phyloP scores from a whole-genome alignment of 2,329 filamentous ascomycete genomes.

The Nectriaceae sp. region DNA sequence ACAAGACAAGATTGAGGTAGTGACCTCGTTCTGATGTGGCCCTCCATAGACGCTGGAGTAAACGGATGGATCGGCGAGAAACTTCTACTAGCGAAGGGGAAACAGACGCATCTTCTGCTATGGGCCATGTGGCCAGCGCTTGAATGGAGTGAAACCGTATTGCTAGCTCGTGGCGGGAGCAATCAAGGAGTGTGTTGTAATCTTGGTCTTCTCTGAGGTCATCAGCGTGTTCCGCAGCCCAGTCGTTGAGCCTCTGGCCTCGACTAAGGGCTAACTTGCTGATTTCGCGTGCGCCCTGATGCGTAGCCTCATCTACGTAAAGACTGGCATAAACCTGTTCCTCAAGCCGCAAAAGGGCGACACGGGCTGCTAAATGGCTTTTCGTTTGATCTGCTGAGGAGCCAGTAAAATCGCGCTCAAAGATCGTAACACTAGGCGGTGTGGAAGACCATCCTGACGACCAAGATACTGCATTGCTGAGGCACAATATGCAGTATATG shows the following conservation, averaged over 20 bases:
- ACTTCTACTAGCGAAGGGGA: slow-evolving; percentile 1
- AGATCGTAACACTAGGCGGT: not conserved
- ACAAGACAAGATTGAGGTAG: slow-evolving; percentile 3
- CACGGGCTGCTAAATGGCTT: not conserved
- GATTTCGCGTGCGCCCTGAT: not conserved
- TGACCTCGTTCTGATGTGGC: slow-evolving; percentile 1
- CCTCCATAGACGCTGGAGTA: slow-evolving; percentile 7
- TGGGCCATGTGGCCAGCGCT: slow-evolving; percentile 1
- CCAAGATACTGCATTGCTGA: slow-evolving; percentile 6
- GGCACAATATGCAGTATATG: slow-evolving; percentile 9
- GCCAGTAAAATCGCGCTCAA: slow-evolving; percentile 3
- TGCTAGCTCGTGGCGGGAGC: not conserved
- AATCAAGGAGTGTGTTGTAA: not conserved
- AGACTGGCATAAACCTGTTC: slow-evolving; percentile 3
- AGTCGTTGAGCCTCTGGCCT: slow-evolving; percentile 3
- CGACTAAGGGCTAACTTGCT: not conserved
- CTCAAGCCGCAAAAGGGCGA: slow-evolving; percentile 3
- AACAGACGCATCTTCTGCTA: not conserved
- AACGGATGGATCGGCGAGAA: slow-evolving; percentile 4
- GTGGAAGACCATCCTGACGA: slow-evolving; percentile 3
- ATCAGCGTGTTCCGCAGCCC: slow-evolving; percentile 1
- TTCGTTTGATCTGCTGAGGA: not conserved
- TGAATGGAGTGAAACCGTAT: slow-evolving; percentile 2
- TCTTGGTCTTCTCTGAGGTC: slow-evolving; percentile 1
- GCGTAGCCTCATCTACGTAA: slow-evolving; percentile 3